Evolutionary conservation across 306 rosid genomes (phyloP), one percentile per base, ranked within the genome.

Genomic region (Gastrolobium bilobum): DNA sequence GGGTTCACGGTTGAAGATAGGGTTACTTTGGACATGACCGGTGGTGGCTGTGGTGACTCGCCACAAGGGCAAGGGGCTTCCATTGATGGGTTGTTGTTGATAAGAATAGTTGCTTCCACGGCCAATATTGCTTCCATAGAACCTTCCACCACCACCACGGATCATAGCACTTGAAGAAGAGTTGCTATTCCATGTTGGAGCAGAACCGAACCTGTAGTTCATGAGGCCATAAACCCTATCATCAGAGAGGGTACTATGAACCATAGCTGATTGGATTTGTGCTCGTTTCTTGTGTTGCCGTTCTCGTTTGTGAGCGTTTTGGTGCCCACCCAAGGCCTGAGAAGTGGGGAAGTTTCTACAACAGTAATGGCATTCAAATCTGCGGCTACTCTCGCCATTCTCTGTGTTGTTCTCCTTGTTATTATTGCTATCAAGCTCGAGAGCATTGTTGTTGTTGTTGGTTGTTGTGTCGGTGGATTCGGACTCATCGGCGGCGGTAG

Each of bases 301-400:
- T 75, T 93, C 98, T 39, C 98, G 75, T 80, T 93, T 93, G 52
- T 93, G 98, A 0, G 98, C 98, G 86, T 93, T 93, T 65, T 93
- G 98, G 79, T 93, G 98, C n/a, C 98, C 98, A 6, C 98, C 98
- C 2, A 93, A 76, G 52, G 98, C 98, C 73, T 93, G 98, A 0
- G 97, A 91, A 13, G 97, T 93, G 0, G 98, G 98, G 83, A 93
- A 93, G 85, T 91, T 93, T 52, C 98, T 79, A 47, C 94, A 93
- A 38, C 98, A 93, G 82, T 89, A 93, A 73, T 93, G 98, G 70
- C 98, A 93, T 79, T 93, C 97, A 8, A 93, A 93, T 31, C 97
- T 80, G 56, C 98, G 88, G 84, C 72, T 87, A 65, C 79, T 85
- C 10, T 90, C 93, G 0, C 60, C 77, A 59, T 69, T 81, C 13